A percentile compares a stretch with the other conserved stretches of the same genome.
These are phyloP conservation scores for Venturia effusa DNA, from an alignment of 2,329 filamentous ascomycete genomes.

Conservation along the genomic window DNA sequence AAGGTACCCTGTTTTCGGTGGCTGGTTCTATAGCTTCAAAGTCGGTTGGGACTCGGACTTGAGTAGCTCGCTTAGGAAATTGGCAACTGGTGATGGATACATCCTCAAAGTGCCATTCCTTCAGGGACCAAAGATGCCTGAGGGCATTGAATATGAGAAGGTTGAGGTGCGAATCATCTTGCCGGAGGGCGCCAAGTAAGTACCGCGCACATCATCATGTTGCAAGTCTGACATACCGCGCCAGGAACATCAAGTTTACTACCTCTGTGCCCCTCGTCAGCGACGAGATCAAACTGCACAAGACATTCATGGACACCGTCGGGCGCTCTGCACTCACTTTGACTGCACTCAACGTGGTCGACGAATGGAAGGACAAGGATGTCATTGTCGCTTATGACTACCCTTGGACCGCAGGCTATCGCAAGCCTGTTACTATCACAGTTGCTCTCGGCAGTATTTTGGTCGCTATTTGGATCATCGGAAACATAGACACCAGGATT, in stretches of 20 bases:
- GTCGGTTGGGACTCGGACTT: conserved; percentile 92
- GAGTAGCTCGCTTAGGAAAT: conserved; percentile 59
- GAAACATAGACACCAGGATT: conserved; percentile 74
- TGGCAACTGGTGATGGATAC: conserved; percentile 56
- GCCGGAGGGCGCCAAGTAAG: conserved; percentile 81
- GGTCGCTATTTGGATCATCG: conserved; percentile 60
- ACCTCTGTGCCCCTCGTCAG: conserved; percentile 62
- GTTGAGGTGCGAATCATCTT: conserved; percentile 73
- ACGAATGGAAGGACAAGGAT: conserved; percentile 77
- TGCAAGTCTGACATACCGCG: conserved; percentile 16
- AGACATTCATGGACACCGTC: conserved; percentile 87
- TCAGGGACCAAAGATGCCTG: conserved; percentile 75
- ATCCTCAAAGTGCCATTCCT: conserved; percentile 86
- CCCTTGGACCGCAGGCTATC: conserved; percentile 58
- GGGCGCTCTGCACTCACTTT: conserved; percentile 76
- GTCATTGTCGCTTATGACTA: conserved; percentile 80
- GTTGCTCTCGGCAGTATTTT: conserved; percentile 64
- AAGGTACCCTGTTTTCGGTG: conserved; percentile 90
- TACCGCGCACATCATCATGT: conserved; percentile 14
- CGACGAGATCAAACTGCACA: conserved; percentile 54
- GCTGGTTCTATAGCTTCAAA: conserved; percentile 96
- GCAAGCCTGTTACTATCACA: conserved; percentile 81
- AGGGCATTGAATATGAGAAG: conserved; percentile 78
- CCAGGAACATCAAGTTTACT: conserved; percentile 67
- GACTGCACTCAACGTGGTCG: conserved; percentile 75